Evolutionary conservation across 805 yeast species (phyloP), one percentile per base, ranked within the genome.

Genomic region (Saccharomycopsis javanensis): DNA sequence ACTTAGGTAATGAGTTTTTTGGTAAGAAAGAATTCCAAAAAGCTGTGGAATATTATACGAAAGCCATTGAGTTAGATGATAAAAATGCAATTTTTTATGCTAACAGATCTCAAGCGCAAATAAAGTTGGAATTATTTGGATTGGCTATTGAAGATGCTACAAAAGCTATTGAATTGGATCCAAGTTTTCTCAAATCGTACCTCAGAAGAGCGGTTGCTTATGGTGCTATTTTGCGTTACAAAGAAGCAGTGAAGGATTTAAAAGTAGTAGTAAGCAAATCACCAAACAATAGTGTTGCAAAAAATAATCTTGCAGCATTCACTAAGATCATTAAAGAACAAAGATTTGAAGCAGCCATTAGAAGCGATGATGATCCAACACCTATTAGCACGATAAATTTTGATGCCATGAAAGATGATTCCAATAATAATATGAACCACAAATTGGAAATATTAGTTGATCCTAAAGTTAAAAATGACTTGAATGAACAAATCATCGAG

Each of bases 101-200:
- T 8, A 92, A 92, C 70, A 77, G 97, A 62, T 97, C 98, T 0
- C 90, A 89, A 68, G 96, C 89, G 0, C 85, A 90, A 63, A 81
- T 92, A 66, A 88, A 89, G 65, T 69, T 83, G 57, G 99, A 92
- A 68, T 85, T 84, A 64, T 91, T 85, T 68, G 98, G 97, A 3
- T 75, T 81, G 55, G 96, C 97, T 0, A 78, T 91, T 2, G 73
- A 69, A n/a, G 97, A 91, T 68, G 83, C 96, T 64, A 79, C 83
- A 34, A 71, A 72, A 50, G 88, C 97, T 1, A 76, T 94, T 50
- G 78, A 76, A 52, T 65, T 84, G 8, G 89, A 92, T 66, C 78
- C 83, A 0, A 67, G 72, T 18, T 86, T 88, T 65, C 71, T 83
- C 35, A 92, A 92, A 69, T 90, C 89, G 0, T 86, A 88, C 68